Evolutionary conservation across 768 basidiomycete genomes (phyloP), one percentile per base, ranked within the genome.

Genomic region (Leccinum obscurum): DNA sequence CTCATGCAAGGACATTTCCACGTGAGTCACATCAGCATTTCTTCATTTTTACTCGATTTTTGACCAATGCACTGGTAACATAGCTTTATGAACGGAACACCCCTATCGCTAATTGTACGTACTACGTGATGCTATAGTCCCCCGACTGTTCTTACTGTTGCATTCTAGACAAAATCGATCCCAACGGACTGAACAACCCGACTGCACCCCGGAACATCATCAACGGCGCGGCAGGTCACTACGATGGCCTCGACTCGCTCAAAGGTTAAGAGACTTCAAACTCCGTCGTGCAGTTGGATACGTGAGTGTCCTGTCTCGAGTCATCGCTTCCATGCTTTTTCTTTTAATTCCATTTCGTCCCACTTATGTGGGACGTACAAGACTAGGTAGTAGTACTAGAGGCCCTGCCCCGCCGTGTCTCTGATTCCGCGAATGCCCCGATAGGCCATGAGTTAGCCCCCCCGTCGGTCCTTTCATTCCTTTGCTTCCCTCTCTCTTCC

Each of bases 1-100:
- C 68, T 17, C 55, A 66, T 71, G 70, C 68, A 72, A 30, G 70
- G 70, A 46, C 70, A 71, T 22, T 9, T 66, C 7, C 70, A 71
- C 39, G 68, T 71, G 49, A 35, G 69, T 54, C 32, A 17, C 8
- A 22, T 9, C 48, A 15, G 6, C 17, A 22, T 37, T 56, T 52
- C 51, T 32, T 20, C 1, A 6, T 15, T 15, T 37, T 14, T 15
- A 37, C 17, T 41, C 8, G 0, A 3, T 39, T 8, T 17, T 32
- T 41, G 39, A 28, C 22, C 13, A 17, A 26, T 4, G 11, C 4
- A 3, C 52, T 13, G 52, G 20, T 6, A 17, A 15, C 22, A 7
- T 20, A 71, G 70, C 30, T 37, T 9, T 71, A 71, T 56, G 66
- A 72, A 49, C 70, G 70, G 7, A 71, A 71, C n/a, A 49, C 64